Base-by-base conservation (phyloP, 1,139 yeast genomes). In the Geotrichum candidum region DNA sequence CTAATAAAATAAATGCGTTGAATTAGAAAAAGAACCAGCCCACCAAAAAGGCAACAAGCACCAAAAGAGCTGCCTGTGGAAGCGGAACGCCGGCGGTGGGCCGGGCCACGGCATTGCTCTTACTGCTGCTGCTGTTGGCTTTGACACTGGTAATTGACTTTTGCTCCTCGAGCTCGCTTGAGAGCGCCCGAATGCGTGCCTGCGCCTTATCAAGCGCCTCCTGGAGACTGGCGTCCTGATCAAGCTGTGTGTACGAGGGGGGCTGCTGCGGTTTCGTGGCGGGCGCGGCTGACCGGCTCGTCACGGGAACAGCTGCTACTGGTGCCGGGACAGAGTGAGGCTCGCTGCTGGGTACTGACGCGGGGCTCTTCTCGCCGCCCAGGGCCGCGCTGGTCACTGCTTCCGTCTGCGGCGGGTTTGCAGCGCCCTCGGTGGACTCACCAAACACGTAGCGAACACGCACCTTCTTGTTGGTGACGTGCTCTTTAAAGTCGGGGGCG, bases 1-100 rank as follows among this genome's bases (percentile, higher is more conserved):
- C 27, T 25, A 25, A 25, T 4, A 25, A 25, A 25, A 25, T 25
- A 25, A 25, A 25, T 25, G 27, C 27, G 27, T 25, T 25, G 27
- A 25, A 25, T 22, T 76, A 82, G 70, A 82, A 82, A 63, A 83
- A 78, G 69, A 81, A 75, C 84, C 85, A 83, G 60, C 86, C 86
- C 63, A 82, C 73, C 66, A 83, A 75, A 76, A 83, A 83, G 60
- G 87, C 82, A 67, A 82, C 69, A 59, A 83, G 67, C 68, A 81
- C 80, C 70, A 83, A 77, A 57, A 81, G 69, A 56, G 78, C 75
- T 50, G 84, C 83, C 65, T 79, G 74, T 41, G 82, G 81, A 59
- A 82, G 70, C 25, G 86, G 82, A 60, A 83, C 74, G 13, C 84
- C 84, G 63, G 73, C 74, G 13, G 57, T 22, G 6, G 15, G 22